These are phyloP conservation scores for Mallotus japonicus DNA, from an alignment of 441 rosid genomes.

Conservation along the genomic window DNA sequence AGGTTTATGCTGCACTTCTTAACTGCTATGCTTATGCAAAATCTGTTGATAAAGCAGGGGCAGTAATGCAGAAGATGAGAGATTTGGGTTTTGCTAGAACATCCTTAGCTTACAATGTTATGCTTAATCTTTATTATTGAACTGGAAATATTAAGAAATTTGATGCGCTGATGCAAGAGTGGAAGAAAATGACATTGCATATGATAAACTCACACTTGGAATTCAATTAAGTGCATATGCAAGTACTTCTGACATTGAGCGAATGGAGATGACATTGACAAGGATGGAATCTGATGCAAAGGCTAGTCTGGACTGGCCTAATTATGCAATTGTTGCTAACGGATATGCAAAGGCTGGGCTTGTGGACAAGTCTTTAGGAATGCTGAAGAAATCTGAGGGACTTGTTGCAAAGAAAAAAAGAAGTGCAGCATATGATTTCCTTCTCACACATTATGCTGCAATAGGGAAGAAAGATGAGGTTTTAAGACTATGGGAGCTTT, in stretches of 20 bases:
- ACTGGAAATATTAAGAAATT: constrained; percentile 29
- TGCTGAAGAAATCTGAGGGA: constrained; percentile 43
- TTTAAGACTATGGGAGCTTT: too few relatives aligned
- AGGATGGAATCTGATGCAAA: constrained; percentile 35
- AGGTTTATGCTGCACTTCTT: too few relatives aligned
- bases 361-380: constrained; percentile 32
- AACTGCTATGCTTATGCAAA: too few relatives aligned
- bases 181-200: constrained; percentile 31
- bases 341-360: constrained; percentile 34
- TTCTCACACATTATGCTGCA: constrained; percentile 41
- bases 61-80: too few relatives aligned
- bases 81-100: too few relatives aligned
- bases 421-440: constrained; percentile 30
- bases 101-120: too few relatives aligned
- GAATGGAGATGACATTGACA: constrained; percentile 35
- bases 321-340: constrained; percentile 31
- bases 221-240: constrained; percentile 40
- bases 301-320: constrained; percentile 29
- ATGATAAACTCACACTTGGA: constrained; percentile 28
- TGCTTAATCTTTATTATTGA: not conserved
- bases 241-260: constrained; percentile 29
- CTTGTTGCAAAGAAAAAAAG: constrained; percentile 20
- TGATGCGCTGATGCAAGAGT: constrained; percentile 27
- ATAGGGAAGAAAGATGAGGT: too few relatives aligned
- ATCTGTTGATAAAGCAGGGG: too few relatives aligned